Base-by-base conservation (phyloP, 176 grass and related monocot species). In the Triticum monococcum region DNA sequence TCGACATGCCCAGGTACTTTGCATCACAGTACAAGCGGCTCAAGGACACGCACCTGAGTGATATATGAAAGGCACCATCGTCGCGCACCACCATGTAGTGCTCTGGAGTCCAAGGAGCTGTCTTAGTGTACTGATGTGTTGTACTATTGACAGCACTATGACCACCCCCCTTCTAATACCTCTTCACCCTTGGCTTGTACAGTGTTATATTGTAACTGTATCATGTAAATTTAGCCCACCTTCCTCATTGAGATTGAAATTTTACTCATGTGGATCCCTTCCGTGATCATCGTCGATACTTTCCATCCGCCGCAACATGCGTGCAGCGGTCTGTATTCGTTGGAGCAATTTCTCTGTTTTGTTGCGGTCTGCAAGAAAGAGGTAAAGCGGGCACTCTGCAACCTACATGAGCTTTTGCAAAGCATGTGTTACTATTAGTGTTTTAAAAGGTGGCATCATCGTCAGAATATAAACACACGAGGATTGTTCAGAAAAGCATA, bases 71-170 rank as follows among this genome's bases (percentile, higher is more conserved):
- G 77, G 13, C 43, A 20, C 16, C n/a, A 1, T 68, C 24, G 9
- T 20, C 7, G 4, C 61, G 46, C 0, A 40, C 23, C 3, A 68
- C 54, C 6, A 54, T 54, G 14, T 54, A 64, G 65, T 73, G 48
- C 3, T 23, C 24, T 72, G 9, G 61, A 56, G 17, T 56, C 6
- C 43, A 67, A 33, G 35, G 18, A 84, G 45, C 31, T 48, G 50
- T 50, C 22, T 87, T 28, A 26, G 75, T 88, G 69, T 81, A 61
- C 48, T 88, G 38, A 24, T 87, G 46, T 87, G 66, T 8, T 72
- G 50, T 71, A 28, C 7, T 28, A 77, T 68, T 59, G 20, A 8
- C 68, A 38, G 17, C 46, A 48, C 31, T 14, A 37, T 4, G 41
- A 31, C 28, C 60, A 35, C 18, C 20, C 16, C 16, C 5, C 22